Percentiles rank a stretch among this genome's conserved stretches.
Conservation (phyloP, 2,329 filamentous ascomycete genomes). For the Colletotrichum aenigma region DNA sequence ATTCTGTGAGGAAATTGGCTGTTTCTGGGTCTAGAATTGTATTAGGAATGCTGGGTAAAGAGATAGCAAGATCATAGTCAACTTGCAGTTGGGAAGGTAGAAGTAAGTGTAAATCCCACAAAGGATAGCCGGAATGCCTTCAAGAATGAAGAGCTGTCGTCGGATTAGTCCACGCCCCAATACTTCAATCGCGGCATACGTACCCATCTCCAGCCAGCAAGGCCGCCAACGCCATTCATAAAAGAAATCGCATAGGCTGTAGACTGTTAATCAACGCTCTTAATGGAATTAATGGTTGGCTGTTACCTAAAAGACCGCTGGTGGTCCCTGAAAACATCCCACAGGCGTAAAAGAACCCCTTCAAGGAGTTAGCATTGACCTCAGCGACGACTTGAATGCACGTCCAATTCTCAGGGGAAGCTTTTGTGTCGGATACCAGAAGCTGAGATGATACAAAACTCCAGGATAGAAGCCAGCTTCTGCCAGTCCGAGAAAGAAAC, state of each 20-base stretch:
- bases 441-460: slow-evolving; percentile 30
- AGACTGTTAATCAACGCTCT: neutral
- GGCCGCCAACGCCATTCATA: slow-evolving; percentile 26
- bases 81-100: slow-evolving; percentile 27
- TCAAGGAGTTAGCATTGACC: neutral
- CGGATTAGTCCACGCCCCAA: neutral
- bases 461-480: slow-evolving; percentile 34
- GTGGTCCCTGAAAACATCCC: slow-evolving; percentile 36
- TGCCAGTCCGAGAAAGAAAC: slow-evolving; percentile 30
- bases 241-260: slow-evolving; percentile 29
- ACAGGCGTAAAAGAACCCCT: slow-evolving; percentile 36
- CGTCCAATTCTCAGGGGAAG: slow-evolving; percentile 33
- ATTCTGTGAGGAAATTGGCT: slow-evolving; percentile 24
- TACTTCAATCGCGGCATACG: neutral
- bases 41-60: neutral
- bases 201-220: slow-evolving; percentile 31
- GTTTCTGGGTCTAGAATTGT: slow-evolving; percentile 25
- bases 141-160: slow-evolving; percentile 27
- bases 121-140: slow-evolving; percentile 27
- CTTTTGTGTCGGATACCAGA: slow-evolving; percentile 36
- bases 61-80: neutral
- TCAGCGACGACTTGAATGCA: neutral
- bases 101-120: slow-evolving; percentile 27
- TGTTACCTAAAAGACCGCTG: slow-evolving; percentile 27
- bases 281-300: rapidly evolving